phyloP scores from a whole-genome alignment of 805 yeast genomes.

The Wickerhamiella lipophila region DNA sequence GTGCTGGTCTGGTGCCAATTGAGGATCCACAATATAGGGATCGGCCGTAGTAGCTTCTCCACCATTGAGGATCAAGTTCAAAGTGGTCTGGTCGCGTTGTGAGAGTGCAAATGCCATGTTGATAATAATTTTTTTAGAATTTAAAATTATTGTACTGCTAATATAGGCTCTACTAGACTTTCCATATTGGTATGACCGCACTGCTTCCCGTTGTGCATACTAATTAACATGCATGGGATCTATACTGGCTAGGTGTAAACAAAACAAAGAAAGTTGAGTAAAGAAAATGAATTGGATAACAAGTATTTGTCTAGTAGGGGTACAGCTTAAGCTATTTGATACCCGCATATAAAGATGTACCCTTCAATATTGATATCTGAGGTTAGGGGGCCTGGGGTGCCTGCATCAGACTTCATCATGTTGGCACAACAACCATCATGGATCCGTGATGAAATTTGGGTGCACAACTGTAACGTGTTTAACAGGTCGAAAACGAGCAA shows the following conservation, averaged over 20 bases:
- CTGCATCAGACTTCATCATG: slow-evolving; percentile 1
- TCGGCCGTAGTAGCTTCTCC: background rate
- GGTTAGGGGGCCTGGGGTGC: background rate
- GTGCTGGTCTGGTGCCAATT: slow-evolving; percentile 10
- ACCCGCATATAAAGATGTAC: background rate
- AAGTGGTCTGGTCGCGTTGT: background rate
- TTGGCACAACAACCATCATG: slow-evolving; percentile 4
- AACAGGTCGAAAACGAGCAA: background rate
- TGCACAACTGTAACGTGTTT: too few species aligned
- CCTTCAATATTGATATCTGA: background rate
- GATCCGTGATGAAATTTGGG: background rate
- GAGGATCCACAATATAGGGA: slow-evolving; percentile 3
- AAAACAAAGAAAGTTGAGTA: too few species aligned
- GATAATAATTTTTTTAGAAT: too few species aligned
- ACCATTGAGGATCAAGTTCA: slow-evolving; percentile 3
- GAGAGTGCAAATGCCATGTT: background rate
- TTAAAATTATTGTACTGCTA: too few species aligned
- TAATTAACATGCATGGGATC: background rate
- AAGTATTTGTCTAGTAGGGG: background rate
- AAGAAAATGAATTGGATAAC: too few species aligned
- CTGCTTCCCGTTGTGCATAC: background rate
- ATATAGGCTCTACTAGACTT: background rate
- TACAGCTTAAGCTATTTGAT: background rate
- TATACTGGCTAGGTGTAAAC: background rate
- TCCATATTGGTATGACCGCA: background rate